Evolutionary conservation across 768 basidiomycete genomes (phyloP), one percentile per base, ranked within the genome.

Genomic region (Neoboletus subvelutipes): DNA sequence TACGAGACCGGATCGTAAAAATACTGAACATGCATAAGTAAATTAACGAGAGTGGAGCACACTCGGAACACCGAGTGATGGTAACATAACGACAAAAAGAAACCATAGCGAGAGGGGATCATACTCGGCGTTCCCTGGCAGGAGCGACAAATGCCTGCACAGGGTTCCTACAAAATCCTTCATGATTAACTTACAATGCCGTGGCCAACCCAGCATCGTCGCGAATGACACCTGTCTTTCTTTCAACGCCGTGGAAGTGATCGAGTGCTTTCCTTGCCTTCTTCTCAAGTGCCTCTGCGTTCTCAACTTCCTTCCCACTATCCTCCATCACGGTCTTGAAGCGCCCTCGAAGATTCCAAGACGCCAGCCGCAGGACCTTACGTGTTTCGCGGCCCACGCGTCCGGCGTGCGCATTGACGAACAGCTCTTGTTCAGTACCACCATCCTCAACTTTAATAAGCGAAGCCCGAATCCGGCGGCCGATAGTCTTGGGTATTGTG

Each of bases 401-500:
- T 42, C 76, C 79, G 2, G 83, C 80, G 67, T 98, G 87, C 2
- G 75, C 77, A 54, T 86, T 83, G 31, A 88, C 80, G 66, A 87
- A 94, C 31, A 77, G 71, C 50, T 84, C 78, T 46, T 83, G 81
- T 34, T 77, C 73, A 24, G 80, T 80, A 20, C 77, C 74, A 24
- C 71, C 76, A 31, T 78, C 78, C 43, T 77, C 76, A n/a, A 69
- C 61, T 33, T 71, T 76, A 17, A 80, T 65, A 9, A 97, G 80
- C 4, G 85, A 80, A 3, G 83, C 77, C 59, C 82, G 83, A 55
- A 98, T 84, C 52, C 93, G 83, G 54, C 93, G 81, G 11, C 97
- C 97, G 55, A 98, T 83, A 13, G 92, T 96, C 56, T 84, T 82
- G 42, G 97, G 96, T 63, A 99, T 87, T 4, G 94, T 85, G 65